phyloP scores from a whole-genome alignment of 129 eudicot genomes.

The Chrysanthemum seticuspe region DNA sequence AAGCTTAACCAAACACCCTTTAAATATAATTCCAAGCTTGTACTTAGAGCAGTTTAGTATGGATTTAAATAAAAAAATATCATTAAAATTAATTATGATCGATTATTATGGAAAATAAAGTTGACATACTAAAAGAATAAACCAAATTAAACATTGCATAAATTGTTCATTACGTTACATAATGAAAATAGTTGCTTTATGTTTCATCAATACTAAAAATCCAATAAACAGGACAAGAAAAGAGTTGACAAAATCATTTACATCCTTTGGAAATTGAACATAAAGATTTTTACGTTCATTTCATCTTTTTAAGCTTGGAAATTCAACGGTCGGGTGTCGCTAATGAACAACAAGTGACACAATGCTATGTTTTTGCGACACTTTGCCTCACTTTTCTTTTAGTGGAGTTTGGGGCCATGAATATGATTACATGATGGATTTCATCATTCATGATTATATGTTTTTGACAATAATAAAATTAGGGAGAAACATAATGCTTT shows the following conservation, averaged over 20 bases:
- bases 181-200: background rate
- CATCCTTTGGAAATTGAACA: background rate
- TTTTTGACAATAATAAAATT: slow-evolving; percentile 24
- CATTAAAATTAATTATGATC: too few relatives aligned
- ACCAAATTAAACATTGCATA: too few relatives aligned
- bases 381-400: background rate
- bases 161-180: background rate
- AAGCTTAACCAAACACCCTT: too few relatives aligned
- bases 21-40: too few relatives aligned
- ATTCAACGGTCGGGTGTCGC: background rate
- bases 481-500: slow-evolving; percentile 18
- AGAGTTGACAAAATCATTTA: background rate
- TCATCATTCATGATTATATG: background rate
- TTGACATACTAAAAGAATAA: too few relatives aligned
- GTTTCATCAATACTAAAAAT: background rate
- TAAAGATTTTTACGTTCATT: slow-evolving; percentile 10
- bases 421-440: slow-evolving; percentile 1
- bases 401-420: slow-evolving; percentile 24
- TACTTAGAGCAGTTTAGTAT: too few relatives aligned
- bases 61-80: too few relatives aligned
- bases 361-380: background rate
- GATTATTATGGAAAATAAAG: too few relatives aligned
- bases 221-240: background rate
- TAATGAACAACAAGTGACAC: background rate
- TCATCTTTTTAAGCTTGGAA: background rate